Evolutionary conservation across 495 filamentous ascomycete species (phyloP).

Genomic region (Penicillium nucicola): DNA sequence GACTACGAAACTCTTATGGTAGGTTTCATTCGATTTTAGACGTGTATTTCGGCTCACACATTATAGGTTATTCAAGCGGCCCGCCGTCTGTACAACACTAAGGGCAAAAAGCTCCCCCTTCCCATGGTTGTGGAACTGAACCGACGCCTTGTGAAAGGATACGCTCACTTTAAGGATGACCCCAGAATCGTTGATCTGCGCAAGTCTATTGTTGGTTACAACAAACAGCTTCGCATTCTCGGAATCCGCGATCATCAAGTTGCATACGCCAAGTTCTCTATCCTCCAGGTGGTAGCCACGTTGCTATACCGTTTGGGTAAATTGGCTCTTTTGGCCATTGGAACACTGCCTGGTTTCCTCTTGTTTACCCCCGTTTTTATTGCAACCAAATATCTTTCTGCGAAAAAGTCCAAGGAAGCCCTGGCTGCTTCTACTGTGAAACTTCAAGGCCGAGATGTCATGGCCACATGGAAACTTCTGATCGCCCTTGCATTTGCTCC

Average conservation of each 20-base stretch:
- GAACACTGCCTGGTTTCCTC: conserved; percentile 80
- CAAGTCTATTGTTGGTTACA: conserved; percentile 80
- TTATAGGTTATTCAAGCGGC: conserved; percentile 83
- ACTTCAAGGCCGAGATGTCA: conserved; percentile 88
- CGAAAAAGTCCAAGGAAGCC: conserved; percentile 83
- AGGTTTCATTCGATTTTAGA: conserved; percentile 10
- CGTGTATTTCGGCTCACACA: conserved; percentile 26
- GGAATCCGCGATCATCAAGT: conserved; percentile 95
- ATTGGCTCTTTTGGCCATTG: conserved; percentile 69
- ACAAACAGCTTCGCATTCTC: conserved; percentile 79
- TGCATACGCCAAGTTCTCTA: conserved; percentile 81
- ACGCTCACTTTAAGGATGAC: conserved; percentile 89
- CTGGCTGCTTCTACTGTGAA: conserved; percentile 93
- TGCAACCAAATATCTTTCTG: conserved; percentile 83
- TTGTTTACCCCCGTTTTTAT: conserved; percentile 93
- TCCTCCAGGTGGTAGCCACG: conserved; percentile 67
- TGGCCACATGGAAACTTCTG: conserved; percentile 98
- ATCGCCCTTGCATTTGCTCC: conserved; percentile 88
- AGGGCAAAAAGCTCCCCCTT: conserved; percentile 89
- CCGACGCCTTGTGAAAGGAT: conserved; percentile 86
- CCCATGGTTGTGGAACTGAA: conserved; percentile 96
- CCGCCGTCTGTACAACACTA: conserved; percentile 87
- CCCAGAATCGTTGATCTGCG: conserved; percentile 76
- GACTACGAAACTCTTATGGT: conserved; percentile 98
- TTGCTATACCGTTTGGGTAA: conserved; percentile 79